Conservation (phyloP, 1,284 basidiomycete genomes). For the Ganoderma multipileum region DNA sequence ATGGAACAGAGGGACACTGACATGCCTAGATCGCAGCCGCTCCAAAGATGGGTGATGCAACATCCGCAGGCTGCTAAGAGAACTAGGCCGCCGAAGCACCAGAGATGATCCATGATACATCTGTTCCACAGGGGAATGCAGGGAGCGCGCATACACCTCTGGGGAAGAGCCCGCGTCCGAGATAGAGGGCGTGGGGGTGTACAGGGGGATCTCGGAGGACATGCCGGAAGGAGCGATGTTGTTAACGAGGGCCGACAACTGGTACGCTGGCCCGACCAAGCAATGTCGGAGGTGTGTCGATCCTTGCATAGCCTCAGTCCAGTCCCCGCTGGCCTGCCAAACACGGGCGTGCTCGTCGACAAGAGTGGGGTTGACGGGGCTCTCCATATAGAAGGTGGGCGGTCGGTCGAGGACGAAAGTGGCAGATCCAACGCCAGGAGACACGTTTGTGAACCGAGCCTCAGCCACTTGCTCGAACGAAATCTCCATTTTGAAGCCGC, state of each 20-base stretch:
- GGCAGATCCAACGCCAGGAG: constrained; percentile 63
- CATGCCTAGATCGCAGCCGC: constrained; percentile 24
- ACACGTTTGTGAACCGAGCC: constrained; percentile 61
- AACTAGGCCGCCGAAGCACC: constrained; percentile 25
- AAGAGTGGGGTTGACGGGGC: constrained; percentile 40
- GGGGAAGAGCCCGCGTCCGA: constrained; percentile 30
- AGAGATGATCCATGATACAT: constrained; percentile 16
- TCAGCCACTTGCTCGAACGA: constrained; percentile 67
- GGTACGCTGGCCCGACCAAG: constrained; percentile 67
- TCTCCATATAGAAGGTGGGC: constrained; percentile 73
- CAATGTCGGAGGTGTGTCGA: constrained; percentile 69
- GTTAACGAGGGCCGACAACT: constrained; percentile 64
- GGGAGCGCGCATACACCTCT: constrained; percentile 24
- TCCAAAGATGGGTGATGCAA: constrained; percentile 30
- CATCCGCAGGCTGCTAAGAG: constrained; percentile 28
- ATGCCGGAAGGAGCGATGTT: constrained; percentile 50
- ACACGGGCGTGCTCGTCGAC: constrained; percentile 46
- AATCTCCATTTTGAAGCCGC: constrained; percentile 85
- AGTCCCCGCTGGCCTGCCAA: constrained; percentile 76
- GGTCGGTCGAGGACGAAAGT: constrained; percentile 69
- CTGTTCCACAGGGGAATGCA: constrained; percentile 23
- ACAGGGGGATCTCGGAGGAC: constrained; percentile 47
- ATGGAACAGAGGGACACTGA: constrained; percentile 26
- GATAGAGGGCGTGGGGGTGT: constrained; percentile 33
- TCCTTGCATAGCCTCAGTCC: constrained; percentile 81